Conservation (phyloP, 352 stramenopile species). For the Phytopythium kandeliae region DNA sequence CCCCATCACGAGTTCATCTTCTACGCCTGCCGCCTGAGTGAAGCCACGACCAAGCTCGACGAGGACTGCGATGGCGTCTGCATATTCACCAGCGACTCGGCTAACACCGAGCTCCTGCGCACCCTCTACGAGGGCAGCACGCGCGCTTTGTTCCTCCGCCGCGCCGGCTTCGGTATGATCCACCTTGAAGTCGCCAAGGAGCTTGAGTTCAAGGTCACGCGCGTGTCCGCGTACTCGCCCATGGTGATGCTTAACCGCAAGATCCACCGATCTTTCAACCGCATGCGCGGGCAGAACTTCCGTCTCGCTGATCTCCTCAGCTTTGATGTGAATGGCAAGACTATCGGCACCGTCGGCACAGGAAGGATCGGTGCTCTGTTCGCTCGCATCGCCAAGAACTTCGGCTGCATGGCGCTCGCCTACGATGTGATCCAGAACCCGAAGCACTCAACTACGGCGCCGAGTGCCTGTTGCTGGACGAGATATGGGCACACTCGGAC, state of each 20-base stretch:
- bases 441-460: too few relatives aligned
- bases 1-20: constrained; percentile 53
- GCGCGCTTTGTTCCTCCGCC: constrained; percentile 70
- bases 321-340: constrained; percentile 9
- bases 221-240: constrained; percentile 73
- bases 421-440: too few relatives aligned
- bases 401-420: too few relatives aligned
- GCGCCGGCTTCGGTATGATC: constrained; percentile 78
- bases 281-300: constrained; percentile 75
- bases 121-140: constrained; percentile 40
- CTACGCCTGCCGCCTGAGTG: constrained; percentile 43
- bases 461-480: constrained; percentile 34
- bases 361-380: constrained; percentile 23
- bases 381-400: constrained; percentile 25
- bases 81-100: constrained; percentile 86
- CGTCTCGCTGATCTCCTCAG: constrained; percentile 17
- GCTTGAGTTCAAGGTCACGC: constrained; percentile 49
- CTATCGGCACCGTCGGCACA: constrained; percentile 38
- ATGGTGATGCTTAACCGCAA: constrained; percentile 84
- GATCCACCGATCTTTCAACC: constrained; percentile 70
- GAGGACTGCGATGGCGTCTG: constrained; percentile 54
- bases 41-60: constrained; percentile 41
- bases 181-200: constrained; percentile 55
- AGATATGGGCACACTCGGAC: constrained; percentile 62
- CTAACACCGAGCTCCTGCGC: constrained; percentile 48